A percentile compares a stretch with the other conserved stretches of the same genome.
Evolutionary conservation across 345 rosid species (phyloP).

Genomic region (Streptanthus diversifolius): DNA sequence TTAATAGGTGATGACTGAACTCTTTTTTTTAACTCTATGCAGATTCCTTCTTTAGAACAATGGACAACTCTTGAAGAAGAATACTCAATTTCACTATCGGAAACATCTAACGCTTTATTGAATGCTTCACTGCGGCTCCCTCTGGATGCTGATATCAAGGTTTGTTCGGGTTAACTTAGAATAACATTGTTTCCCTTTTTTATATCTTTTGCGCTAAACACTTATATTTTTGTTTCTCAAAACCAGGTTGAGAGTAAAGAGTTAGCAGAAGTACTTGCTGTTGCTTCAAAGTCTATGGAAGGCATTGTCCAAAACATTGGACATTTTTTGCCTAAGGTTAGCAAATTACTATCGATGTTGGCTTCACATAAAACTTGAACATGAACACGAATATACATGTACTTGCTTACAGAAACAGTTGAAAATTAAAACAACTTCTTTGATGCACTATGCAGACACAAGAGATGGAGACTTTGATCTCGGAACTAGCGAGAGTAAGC

Average conservation of each 20-base stretch:
- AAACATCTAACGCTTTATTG: conserved; percentile 55
- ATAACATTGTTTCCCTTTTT: neutral
- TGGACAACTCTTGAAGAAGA: conserved; percentile 59
- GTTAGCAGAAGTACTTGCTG: conserved; percentile 55
- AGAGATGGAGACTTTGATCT: conserved; percentile 57
- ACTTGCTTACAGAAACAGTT: neutral
- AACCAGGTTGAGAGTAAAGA: conserved; percentile 60
- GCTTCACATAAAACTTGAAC: neutral
- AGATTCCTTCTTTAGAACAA: conserved; percentile 75
- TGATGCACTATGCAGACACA: conserved; percentile 49
- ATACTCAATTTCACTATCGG: conserved; percentile 52
- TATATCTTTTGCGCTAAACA: neutral
- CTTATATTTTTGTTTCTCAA: neutral
- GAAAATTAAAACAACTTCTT: neutral
- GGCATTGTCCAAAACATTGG: conserved; percentile 42
- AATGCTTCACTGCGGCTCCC: conserved; percentile 64
- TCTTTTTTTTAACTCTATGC: conserved; percentile 12
- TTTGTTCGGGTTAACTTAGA: neutral
- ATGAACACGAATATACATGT: neutral
- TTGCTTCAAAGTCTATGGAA: conserved; percentile 59
- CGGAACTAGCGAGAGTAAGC: conserved; percentile 67
- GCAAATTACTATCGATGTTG: neutral
- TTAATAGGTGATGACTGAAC: neutral
- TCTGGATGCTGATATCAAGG: conserved; percentile 53
- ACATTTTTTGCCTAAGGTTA: conserved; percentile 58